Base-by-base conservation (phyloP, 192 early-diverging fungal genomes). In the Entophlyctis helioformis region DNA sequence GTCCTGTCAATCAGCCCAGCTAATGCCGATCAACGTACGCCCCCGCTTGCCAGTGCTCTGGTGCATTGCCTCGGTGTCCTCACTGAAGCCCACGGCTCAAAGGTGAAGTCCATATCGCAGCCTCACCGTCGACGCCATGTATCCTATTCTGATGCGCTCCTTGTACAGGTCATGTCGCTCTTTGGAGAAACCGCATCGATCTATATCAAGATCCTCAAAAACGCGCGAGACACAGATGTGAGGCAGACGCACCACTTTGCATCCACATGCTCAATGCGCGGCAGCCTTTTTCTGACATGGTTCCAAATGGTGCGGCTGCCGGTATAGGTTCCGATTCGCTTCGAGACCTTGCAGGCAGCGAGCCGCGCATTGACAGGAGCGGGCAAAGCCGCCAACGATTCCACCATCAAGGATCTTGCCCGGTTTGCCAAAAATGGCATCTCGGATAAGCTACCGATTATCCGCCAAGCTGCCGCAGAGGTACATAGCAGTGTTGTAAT, bases 31-130 rank as follows among this genome's bases (percentile, higher is more conserved):
- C n/a, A n/a, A n/a, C n/a, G n/a, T n/a, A 26, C 7, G 8, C 32
- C 18, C 51, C 50, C n/a, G 59, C 0, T 39, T 31, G 42, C 20
- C 39, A 86, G 83, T n/a, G 82, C 87, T 1, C 77, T 86, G 0
- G 72, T 94, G 13, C 59, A 76, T 41, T 78, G 77, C 29, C 71
- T 85, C 4, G 91, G 92, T 1, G 68, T 69, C 19, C 61, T 96
- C 20, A 83, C 88, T 52, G 85, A 86, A 43, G 66, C 76, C 1
- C 56, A 86, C n/a, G n/a, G n/a, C n/a, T n/a, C n/a, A n/a, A n/a
- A n/a, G n/a, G n/a, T n/a, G n/a, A n/a, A n/a, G n/a, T n/a, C n/a
- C n/a, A n/a, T n/a, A n/a, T n/a, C n/a, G n/a, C n/a, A n/a, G n/a
- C n/a, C n/a, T n/a, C n/a, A n/a, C n/a, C n/a, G n/a, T n/a, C n/a